Conservation (phyloP, 306 rosid genomes). For the Cicer pinnatifidum region DNA sequence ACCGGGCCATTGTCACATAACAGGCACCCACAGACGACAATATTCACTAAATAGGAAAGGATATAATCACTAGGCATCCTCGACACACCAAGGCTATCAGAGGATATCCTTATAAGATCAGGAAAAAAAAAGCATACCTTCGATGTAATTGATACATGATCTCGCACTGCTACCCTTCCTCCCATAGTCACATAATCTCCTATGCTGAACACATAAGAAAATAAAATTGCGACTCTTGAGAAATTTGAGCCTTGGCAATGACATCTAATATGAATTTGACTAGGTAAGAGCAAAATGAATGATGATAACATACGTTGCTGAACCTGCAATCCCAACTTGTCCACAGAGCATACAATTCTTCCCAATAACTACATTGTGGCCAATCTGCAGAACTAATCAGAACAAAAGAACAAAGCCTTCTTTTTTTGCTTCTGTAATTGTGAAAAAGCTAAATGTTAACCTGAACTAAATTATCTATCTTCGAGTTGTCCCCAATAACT, state of each 20-base stretch:
- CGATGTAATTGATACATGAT: slow-evolving; percentile 77
- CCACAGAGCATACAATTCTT: slow-evolving; percentile 89
- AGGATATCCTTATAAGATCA: slow-evolving; percentile 7
- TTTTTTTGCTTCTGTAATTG: not conserved
- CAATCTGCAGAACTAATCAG: slow-evolving; percentile 69
- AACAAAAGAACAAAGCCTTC: slow-evolving; percentile 16
- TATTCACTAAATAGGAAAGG: not conserved
- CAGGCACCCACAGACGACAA: not conserved
- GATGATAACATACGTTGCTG: slow-evolving; percentile 67
- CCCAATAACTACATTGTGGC: slow-evolving; percentile 87
- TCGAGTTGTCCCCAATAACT: slow-evolving; percentile 70
- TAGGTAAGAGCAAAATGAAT: not conserved
- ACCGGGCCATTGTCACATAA: not conserved
- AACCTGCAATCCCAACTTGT: slow-evolving; percentile 96
- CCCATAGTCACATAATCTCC: slow-evolving; percentile 91
- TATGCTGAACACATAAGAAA: slow-evolving; percentile 57
- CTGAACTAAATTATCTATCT: slow-evolving; percentile 96
- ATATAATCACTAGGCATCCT: slow-evolving; percentile 27
- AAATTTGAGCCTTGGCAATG: slow-evolving; percentile 35
- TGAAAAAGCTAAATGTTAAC: slow-evolving; percentile 51
- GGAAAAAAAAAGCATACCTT: slow-evolving; percentile 55
- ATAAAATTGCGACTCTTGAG: slow-evolving; percentile 23
- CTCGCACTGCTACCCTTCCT: slow-evolving; percentile 93
- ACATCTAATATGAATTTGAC: slow-evolving; percentile 29
- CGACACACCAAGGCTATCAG: slow-evolving; percentile 26